These are phyloP conservation scores for Aeschynomene evenia DNA, from an alignment of 306 rosid species.

Conservation along the genomic window DNA sequence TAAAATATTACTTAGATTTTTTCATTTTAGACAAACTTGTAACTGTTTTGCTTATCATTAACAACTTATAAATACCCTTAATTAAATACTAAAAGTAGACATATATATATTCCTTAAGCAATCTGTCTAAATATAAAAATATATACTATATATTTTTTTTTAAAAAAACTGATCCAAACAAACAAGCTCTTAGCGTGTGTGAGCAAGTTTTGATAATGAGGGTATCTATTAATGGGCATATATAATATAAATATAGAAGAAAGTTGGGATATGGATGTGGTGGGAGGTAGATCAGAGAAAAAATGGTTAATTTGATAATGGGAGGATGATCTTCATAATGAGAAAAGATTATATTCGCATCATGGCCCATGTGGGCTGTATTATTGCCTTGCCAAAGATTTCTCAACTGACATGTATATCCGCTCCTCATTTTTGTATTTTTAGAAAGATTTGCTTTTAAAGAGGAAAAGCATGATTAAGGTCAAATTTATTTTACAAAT, in stretches of 20 bases:
- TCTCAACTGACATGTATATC: not conserved
- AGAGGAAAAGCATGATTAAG: constrained; percentile 28
- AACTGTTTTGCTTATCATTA: too few species aligned
- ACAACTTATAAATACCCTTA: too few species aligned
- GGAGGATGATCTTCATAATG: constrained; percentile 30
- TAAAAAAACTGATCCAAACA: too few species aligned
- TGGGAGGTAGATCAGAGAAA: not conserved
- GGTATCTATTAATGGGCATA: constrained; percentile 9
- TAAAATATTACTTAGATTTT: too few species aligned
- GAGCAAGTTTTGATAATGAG: not conserved
- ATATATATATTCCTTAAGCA: too few species aligned
- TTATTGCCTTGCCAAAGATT: constrained; percentile 23
- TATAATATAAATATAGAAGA: not conserved
- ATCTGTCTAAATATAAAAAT: too few species aligned
- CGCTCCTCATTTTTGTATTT: not conserved
- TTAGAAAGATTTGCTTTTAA: constrained; percentile 30
- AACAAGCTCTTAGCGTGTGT: not conserved
- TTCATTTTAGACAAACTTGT: too few species aligned
- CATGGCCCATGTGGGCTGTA: constrained; percentile 32
- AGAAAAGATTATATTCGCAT: constrained; percentile 29
- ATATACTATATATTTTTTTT: too few species aligned
- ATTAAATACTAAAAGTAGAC: too few species aligned
- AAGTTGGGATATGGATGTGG: not conserved
- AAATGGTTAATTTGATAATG: constrained; percentile 17
- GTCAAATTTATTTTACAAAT: constrained; percentile 29